Percentiles rank a stretch among this genome's conserved stretches.
Conservation (phyloP, 2,329 filamentous ascomycete species). For the Malbranchea zuffiana region DNA sequence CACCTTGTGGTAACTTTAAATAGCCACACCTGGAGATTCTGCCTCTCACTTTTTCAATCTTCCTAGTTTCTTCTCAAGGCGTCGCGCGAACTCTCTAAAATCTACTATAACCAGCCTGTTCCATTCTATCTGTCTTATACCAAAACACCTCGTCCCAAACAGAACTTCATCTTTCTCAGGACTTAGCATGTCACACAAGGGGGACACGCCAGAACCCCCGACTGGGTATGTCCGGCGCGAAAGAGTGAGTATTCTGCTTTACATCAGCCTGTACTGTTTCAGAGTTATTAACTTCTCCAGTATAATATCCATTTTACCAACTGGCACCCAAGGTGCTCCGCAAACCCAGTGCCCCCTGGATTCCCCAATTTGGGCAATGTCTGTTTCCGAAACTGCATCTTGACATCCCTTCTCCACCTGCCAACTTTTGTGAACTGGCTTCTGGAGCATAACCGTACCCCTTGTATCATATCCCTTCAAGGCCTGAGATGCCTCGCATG, state of each 20-base stretch:
- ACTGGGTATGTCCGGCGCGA: slow-evolving; percentile 5
- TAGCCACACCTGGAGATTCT: too few relatives aligned
- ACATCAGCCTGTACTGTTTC: background rate
- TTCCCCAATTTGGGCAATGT: slow-evolving; percentile 9
- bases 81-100: too few relatives aligned
- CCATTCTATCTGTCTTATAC: too few relatives aligned
- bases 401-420: slow-evolving; percentile 12
- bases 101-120: too few relatives aligned
- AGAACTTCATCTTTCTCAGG: too few relatives aligned
- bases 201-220: slow-evolving; percentile 1
- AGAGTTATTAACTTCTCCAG: slow-evolving; percentile 5
- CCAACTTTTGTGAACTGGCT: slow-evolving; percentile 13
- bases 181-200: too few relatives aligned
- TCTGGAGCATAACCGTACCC: slow-evolving; percentile 2
- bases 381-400: slow-evolving; percentile 13
- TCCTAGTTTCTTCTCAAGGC: too few relatives aligned
- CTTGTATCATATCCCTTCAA: background rate
- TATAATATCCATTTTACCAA: slow-evolving; percentile 9
- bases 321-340: slow-evolving; percentile 6
- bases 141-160: too few relatives aligned
- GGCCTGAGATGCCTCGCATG: slow-evolving; percentile 8
- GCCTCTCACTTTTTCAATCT: too few relatives aligned
- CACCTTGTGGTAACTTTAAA: too few relatives aligned
- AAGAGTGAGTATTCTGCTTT: slow-evolving; percentile 3
- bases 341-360: slow-evolving; percentile 3